phyloP scores from a whole-genome alignment of 2,329 filamentous ascomycete genomes.

The Pestalotiopsis sp. region DNA sequence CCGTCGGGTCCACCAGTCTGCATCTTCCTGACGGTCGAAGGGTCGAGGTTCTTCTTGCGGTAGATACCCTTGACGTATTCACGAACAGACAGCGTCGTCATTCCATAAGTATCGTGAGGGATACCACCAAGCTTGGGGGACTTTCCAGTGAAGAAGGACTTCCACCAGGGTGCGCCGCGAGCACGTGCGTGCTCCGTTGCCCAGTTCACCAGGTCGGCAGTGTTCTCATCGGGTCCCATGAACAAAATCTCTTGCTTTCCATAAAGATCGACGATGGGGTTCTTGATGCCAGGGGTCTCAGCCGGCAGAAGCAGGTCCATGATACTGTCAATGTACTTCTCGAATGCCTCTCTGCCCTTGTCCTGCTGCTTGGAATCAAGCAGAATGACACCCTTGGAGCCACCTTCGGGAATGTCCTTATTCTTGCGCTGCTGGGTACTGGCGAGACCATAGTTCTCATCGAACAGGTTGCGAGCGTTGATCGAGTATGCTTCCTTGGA shows the following conservation, averaged over 20 bases:
- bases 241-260: constrained; percentile 96
- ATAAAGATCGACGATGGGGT: constrained; percentile 94
- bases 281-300: constrained; percentile 94
- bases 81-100: constrained; percentile 95
- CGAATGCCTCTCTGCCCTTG: constrained; percentile 88
- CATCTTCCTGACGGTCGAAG: constrained; percentile 84
- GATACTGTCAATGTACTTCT: constrained; percentile 99
- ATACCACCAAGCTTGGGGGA: constrained; percentile 95
- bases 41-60: constrained; percentile 90
- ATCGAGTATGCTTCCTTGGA: constrained; percentile 95
- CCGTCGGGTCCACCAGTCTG: constrained; percentile 97
- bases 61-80: constrained; percentile 98
- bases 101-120: constrained; percentile 93
- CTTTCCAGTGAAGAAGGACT: constrained; percentile 99
- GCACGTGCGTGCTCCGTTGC: constrained; percentile 91
- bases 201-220: constrained; percentile 95
- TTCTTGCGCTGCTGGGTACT: constrained; percentile 99
- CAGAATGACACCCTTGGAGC: constrained; percentile 96
- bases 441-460: constrained; percentile 97
- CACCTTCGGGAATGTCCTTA: constrained; percentile 98
- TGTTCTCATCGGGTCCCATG: constrained; percentile 99
- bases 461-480: constrained; percentile 94
- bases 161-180: constrained; percentile 96
- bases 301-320: constrained; percentile 91
- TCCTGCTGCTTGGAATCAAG: constrained; percentile 94